phyloP scores from a whole-genome alignment of 1,284 basidiomycete species.

The Tilletia indica region DNA sequence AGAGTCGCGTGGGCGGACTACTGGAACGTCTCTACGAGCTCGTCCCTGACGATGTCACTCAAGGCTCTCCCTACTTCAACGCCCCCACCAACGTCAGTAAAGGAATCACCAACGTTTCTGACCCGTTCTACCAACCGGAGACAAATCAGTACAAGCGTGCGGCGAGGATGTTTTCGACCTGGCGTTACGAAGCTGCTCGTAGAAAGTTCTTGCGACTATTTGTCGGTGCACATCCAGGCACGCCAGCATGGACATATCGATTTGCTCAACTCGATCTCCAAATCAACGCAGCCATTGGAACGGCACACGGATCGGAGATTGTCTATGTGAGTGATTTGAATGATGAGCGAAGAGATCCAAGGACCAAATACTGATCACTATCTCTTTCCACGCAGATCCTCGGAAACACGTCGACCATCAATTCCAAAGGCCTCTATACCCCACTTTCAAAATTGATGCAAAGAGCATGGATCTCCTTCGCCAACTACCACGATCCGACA shows the following conservation, averaged over 20 bases:
- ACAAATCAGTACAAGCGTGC: slow-evolving; percentile 17
- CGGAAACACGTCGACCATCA: background rate
- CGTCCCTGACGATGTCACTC: slow-evolving; percentile 14
- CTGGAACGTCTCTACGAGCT: slow-evolving; percentile 3
- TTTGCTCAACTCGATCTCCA: slow-evolving; percentile 2
- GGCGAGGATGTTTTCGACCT: slow-evolving; percentile 6
- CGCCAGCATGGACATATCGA: slow-evolving; percentile 1
- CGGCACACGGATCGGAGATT: slow-evolving; percentile 9
- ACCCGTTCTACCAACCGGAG: background rate
- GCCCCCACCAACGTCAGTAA: background rate
- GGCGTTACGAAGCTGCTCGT: slow-evolving; percentile 10
- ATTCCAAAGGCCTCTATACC: background rate
- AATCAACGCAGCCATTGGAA: background rate
- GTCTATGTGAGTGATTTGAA: background rate
- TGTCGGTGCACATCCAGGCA: background rate
- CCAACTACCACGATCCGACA: slow-evolving; percentile 1
- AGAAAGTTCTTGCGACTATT: background rate
- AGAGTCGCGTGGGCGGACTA: background rate
- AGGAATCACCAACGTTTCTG: slow-evolving; percentile 4
- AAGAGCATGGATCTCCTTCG: slow-evolving; percentile 9
- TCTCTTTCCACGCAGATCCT: background rate
- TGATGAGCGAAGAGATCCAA: too few relatives aligned
- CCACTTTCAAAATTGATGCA: slow-evolving; percentile 5
- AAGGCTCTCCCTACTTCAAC: slow-evolving; percentile 10
- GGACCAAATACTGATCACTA: background rate